These are phyloP conservation scores for Pelargonium fulgidum DNA, from an alignment of 441 rosid genomes.

Conservation along the genomic window DNA sequence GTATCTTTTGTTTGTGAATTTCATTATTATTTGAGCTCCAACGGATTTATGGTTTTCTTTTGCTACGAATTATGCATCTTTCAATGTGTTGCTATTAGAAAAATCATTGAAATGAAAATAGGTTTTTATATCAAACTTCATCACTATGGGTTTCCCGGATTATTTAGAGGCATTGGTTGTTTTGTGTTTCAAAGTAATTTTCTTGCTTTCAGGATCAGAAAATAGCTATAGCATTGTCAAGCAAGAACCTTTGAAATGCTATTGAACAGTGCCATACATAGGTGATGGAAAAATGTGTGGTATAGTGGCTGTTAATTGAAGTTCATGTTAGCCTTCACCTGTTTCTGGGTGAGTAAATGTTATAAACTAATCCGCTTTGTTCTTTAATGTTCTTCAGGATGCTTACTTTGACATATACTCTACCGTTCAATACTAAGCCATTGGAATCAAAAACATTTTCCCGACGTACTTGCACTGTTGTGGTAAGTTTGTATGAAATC, in stretches of 20 bases:
- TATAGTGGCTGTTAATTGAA: too few relatives aligned
- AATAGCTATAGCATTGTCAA: not conserved
- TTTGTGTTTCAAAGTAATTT: not conserved
- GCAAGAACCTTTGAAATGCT: not conserved
- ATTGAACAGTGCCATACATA: not conserved
- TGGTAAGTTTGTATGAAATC: constrained; percentile 35
- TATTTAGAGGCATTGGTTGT: not conserved
- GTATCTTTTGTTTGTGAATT: too few relatives aligned
- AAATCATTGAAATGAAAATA: too few relatives aligned
- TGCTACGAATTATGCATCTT: too few relatives aligned
- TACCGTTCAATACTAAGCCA: constrained; percentile 39
- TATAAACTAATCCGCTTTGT: not conserved
- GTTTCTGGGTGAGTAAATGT: not conserved
- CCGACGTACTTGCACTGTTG: constrained; percentile 29
- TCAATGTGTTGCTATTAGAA: too few relatives aligned
- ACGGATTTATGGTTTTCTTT: too few relatives aligned
- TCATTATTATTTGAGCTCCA: too few relatives aligned
- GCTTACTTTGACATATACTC: constrained; percentile 46
- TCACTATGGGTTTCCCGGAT: not conserved
- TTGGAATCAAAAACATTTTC: constrained; percentile 28
- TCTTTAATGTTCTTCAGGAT: constrained; percentile 32
- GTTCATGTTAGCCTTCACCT: not conserved
- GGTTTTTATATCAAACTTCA: not conserved
- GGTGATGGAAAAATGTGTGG: constrained; percentile 1
- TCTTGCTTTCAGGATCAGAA: constrained; percentile 8